These are phyloP conservation scores for Diplodia intermedia DNA, from an alignment of 2,329 filamentous ascomycete species.

Conservation along the genomic window DNA sequence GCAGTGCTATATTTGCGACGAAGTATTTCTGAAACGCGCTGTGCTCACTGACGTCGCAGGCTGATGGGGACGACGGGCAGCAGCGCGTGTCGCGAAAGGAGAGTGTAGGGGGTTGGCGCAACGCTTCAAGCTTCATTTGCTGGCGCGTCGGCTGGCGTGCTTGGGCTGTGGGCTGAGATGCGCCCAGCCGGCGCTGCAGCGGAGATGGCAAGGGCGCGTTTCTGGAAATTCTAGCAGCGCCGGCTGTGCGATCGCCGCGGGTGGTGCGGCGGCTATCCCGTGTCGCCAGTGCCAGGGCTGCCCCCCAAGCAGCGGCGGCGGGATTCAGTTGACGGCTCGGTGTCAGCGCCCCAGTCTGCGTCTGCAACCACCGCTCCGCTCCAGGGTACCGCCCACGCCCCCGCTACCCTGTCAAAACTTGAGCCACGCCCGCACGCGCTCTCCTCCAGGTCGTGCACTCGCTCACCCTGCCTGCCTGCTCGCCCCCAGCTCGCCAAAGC, in stretches of 20 bases:
- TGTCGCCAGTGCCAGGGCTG: slow-evolving; percentile 11
- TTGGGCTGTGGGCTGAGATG: not conserved
- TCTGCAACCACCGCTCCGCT: slow-evolving; percentile 29
- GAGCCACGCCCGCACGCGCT: slow-evolving; percentile 24
- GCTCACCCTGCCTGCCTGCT: slow-evolving; percentile 22
- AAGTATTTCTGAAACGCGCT: slow-evolving; percentile 24
- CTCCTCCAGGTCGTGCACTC: slow-evolving; percentile 26
- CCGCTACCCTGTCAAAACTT: slow-evolving; percentile 29
- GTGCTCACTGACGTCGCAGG: slow-evolving; percentile 20
- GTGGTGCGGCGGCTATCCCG: slow-evolving; percentile 28
- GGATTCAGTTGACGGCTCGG: slow-evolving; percentile 13
- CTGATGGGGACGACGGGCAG: slow-evolving; percentile 15
- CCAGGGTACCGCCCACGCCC: slow-evolving; percentile 28
- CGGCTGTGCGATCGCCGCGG: slow-evolving; percentile 17
- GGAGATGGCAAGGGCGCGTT: slow-evolving; percentile 21
- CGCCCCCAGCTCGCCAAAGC: slow-evolving; percentile 23
- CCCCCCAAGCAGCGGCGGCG: slow-evolving; percentile 20
- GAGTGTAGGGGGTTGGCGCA: slow-evolving; percentile 20
- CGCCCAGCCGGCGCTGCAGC: slow-evolving; percentile 6
- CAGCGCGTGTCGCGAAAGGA: slow-evolving; percentile 4
- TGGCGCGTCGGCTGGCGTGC: not conserved
- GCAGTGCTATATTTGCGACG: slow-evolving; percentile 14
- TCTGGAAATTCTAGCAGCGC: slow-evolving; percentile 27
- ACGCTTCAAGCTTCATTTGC: slow-evolving; percentile 25
- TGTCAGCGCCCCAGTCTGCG: slow-evolving; percentile 11